These are phyloP conservation scores for Phyllachora maydis DNA, from an alignment of 2,329 filamentous ascomycete species.

Conservation along the genomic window DNA sequence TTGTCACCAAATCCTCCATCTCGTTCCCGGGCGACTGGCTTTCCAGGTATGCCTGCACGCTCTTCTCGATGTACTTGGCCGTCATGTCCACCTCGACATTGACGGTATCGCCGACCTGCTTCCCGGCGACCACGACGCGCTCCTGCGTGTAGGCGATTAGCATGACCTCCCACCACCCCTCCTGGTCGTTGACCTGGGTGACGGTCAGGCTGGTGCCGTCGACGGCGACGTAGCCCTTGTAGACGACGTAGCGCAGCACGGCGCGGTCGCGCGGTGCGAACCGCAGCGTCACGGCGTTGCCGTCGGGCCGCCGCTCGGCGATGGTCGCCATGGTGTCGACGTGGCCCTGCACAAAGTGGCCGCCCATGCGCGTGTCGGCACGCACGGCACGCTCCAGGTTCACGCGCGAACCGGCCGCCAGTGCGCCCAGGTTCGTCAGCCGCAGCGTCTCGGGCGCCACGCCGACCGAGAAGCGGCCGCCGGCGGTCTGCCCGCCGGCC, in stretches of 20 bases:
- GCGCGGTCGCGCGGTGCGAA: constrained; percentile 49
- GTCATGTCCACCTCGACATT: constrained; percentile 89
- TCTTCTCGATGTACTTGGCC: constrained; percentile 80
- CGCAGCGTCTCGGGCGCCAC: constrained; percentile 91
- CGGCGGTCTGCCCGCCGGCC: constrained; percentile 8
- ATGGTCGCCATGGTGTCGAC: constrained; percentile 80
- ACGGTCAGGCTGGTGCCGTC: constrained; percentile 91
- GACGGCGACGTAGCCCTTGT: constrained; percentile 89
- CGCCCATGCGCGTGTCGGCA: constrained; percentile 85
- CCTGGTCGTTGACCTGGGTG: constrained; percentile 61
- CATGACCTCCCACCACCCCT: constrained; percentile 90
- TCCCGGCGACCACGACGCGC: constrained; percentile 63
- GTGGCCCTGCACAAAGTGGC: constrained; percentile 95
- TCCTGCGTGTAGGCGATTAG: constrained; percentile 92
- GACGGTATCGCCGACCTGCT: constrained; percentile 60
- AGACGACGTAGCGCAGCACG: constrained; percentile 73
- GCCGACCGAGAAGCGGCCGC: constrained; percentile 62
- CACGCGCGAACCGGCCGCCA: constrained; percentile 45
- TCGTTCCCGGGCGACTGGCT: too few relatives aligned
- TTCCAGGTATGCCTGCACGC: constrained; percentile 59
- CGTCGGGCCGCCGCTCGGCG: constrained; percentile 52
- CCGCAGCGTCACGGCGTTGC: constrained; percentile 76
- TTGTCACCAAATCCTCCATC: too few relatives aligned
- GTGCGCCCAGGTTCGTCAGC: constrained; percentile 74
- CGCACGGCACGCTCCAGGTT: constrained; percentile 91